A percentile compares a stretch with the other conserved stretches of the same genome.
Evolutionary conservation across 768 basidiomycete species (phyloP).

Genomic region (Russula dissimulans): DNA sequence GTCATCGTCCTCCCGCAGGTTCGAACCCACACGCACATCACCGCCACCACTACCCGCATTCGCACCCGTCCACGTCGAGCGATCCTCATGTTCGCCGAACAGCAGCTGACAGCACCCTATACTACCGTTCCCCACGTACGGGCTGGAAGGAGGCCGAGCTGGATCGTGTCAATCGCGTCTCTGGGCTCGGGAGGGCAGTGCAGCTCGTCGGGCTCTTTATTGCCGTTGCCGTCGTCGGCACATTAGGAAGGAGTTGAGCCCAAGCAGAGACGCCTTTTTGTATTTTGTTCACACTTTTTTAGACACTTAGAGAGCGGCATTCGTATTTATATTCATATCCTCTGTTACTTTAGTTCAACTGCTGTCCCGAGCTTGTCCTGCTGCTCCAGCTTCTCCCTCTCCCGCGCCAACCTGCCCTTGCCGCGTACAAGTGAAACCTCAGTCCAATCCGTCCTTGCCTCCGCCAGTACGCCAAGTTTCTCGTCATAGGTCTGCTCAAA

Average conservation of each 20-base stretch:
- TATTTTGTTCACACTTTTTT: not conserved
- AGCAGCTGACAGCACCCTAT: not conserved
- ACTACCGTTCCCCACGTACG: constrained; percentile 9
- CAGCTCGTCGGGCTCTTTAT: constrained; percentile 17
- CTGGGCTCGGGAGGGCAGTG: constrained; percentile 14
- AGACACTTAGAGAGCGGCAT: not conserved
- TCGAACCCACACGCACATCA: not conserved
- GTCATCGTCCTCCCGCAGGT: constrained; percentile 17
- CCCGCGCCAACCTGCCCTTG: constrained; percentile 63
- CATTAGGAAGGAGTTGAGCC: constrained; percentile 3
- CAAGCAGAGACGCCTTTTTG: not conserved
- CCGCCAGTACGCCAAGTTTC: constrained; percentile 34
- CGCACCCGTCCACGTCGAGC: not conserved
- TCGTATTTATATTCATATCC: not conserved
- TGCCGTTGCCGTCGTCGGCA: constrained; percentile 11
- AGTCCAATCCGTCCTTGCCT: constrained; percentile 50
- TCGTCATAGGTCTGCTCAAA: constrained; percentile 50
- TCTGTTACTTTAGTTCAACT: constrained; percentile 10
- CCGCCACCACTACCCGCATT: not conserved
- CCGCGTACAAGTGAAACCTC: constrained; percentile 62
- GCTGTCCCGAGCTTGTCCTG: constrained; percentile 15
- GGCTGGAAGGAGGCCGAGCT: constrained; percentile 13
- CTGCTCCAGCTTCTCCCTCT: constrained; percentile 36
- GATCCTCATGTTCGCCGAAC: not conserved
- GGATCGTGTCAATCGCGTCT: constrained; percentile 13